phyloP scores from a whole-genome alignment of 2,329 filamentous ascomycete genomes.

The Alternaria alternata region DNA sequence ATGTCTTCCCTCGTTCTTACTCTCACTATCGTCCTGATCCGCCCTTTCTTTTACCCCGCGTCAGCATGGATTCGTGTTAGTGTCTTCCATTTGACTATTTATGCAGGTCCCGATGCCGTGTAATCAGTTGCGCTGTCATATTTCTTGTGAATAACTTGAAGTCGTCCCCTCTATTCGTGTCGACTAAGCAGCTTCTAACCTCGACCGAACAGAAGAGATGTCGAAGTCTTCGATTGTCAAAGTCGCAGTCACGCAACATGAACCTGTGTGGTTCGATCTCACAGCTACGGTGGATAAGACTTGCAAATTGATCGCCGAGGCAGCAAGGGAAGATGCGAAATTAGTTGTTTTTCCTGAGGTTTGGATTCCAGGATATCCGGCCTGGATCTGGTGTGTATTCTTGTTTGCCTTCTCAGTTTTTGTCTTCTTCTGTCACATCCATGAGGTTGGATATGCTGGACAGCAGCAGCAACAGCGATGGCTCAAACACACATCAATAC shows the following conservation, averaged over 20 bases:
- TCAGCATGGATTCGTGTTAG: neutral
- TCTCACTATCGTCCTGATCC: neutral
- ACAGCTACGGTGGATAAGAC: constrained; percentile 64
- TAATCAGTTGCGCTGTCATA: neutral
- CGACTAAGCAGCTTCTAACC: neutral
- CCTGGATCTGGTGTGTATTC: constrained; percentile 45
- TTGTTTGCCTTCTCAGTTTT: neutral
- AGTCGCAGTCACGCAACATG: constrained; percentile 65
- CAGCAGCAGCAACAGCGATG: neutral
- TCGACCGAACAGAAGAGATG: neutral
- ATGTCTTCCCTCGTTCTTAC: neutral
- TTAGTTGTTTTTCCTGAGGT: constrained; percentile 61
- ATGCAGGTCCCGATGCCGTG: neutral
- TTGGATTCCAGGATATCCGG: constrained; percentile 57
- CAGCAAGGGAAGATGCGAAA: constrained; percentile 62
- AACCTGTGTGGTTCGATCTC: constrained; percentile 69
- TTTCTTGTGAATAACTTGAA: neutral
- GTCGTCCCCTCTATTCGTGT: neutral
- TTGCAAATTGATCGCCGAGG: constrained; percentile 64
- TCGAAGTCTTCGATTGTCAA: neutral
- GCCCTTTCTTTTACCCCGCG: neutral
- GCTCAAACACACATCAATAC: constrained; percentile 32
- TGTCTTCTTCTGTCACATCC: neutral
- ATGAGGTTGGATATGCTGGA: neutral
- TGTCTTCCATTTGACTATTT: neutral